Evolutionary conservation across 768 basidiomycete genomes (phyloP).

Genomic region (Lactarius pseudohatsudake): DNA sequence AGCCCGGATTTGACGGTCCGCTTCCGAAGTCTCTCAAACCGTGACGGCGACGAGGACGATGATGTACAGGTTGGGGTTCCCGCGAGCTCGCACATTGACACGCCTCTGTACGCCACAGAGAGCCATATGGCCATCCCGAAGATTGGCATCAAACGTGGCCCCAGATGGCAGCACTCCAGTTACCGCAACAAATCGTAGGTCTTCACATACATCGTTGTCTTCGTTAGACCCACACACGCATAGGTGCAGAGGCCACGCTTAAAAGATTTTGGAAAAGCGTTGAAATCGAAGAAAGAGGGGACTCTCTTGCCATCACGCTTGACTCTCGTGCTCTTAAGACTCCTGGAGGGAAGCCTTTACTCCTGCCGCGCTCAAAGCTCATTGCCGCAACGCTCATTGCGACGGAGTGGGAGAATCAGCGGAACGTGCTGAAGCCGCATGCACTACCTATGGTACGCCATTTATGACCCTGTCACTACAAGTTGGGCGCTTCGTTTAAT

Average conservation of each 20-base stretch:
- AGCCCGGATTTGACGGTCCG: background rate
- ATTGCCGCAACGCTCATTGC: slow-evolving; percentile 85
- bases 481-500: slow-evolving; percentile 20
- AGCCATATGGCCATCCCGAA: background rate
- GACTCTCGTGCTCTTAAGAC: slow-evolving; percentile 88
- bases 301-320: slow-evolving; percentile 62
- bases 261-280: slow-evolving; percentile 95
- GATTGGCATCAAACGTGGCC: slow-evolving; percentile 7
- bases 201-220: background rate
- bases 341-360: slow-evolving; percentile 73
- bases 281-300: slow-evolving; percentile 59
- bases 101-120: background rate
- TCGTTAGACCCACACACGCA: slow-evolving; percentile 11
- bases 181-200: slow-evolving; percentile 67
- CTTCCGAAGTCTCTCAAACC: background rate
- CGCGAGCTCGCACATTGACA: background rate
- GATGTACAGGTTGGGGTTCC: background rate
- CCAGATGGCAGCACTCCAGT: slow-evolving; percentile 45
- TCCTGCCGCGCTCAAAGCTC: slow-evolving; percentile 66
- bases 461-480: background rate
- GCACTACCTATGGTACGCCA: slow-evolving; percentile 80
- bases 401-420: slow-evolving; percentile 96
- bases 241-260: slow-evolving; percentile 84
- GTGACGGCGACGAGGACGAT: background rate
- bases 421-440: slow-evolving; percentile 80